These are phyloP conservation scores for Pseudohyphozyma bogoriensis DNA, from an alignment of 768 basidiomycete species.

Conservation along the genomic window DNA sequence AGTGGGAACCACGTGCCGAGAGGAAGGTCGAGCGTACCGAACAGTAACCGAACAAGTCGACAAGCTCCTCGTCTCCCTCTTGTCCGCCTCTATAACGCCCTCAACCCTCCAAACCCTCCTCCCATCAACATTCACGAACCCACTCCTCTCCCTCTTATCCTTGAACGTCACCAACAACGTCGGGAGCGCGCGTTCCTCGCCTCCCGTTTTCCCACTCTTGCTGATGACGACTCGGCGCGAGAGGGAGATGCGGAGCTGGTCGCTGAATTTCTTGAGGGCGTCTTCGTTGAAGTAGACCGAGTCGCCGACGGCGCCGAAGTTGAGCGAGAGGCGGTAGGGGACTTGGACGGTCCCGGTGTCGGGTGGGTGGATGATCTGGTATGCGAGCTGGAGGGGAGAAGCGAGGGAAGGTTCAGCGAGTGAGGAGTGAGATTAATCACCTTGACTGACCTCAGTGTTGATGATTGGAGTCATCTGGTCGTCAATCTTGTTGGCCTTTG, in stretches of 20 bases:
- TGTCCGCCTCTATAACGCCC: not conserved
- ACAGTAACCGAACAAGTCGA: not conserved
- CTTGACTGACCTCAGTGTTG: not conserved
- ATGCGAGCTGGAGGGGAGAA: not conserved
- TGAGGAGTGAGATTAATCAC: too few relatives aligned
- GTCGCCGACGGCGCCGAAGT: not conserved
- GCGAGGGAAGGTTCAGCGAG: too few relatives aligned
- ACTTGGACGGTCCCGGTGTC: not conserved
- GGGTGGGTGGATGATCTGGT: not conserved
- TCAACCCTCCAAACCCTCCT: not conserved
- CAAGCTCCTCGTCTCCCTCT: not conserved
- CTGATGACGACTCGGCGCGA: not conserved
- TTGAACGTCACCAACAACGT: not conserved
- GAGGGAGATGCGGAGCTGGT: not conserved
- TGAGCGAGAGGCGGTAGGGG: not conserved
- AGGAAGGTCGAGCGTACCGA: not conserved
- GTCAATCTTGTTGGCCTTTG: not conserved
- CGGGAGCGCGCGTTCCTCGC: not conserved
- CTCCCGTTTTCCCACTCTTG: not conserved
- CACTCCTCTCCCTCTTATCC: not conserved
- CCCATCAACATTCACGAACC: not conserved
- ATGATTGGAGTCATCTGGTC: not conserved
- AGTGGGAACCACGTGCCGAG: not conserved
- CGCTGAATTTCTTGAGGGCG: not conserved
- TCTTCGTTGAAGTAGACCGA: too few relatives aligned